Conservation (phyloP, 371 early-diverging fungal genomes). For the Mucor sp. region DNA sequence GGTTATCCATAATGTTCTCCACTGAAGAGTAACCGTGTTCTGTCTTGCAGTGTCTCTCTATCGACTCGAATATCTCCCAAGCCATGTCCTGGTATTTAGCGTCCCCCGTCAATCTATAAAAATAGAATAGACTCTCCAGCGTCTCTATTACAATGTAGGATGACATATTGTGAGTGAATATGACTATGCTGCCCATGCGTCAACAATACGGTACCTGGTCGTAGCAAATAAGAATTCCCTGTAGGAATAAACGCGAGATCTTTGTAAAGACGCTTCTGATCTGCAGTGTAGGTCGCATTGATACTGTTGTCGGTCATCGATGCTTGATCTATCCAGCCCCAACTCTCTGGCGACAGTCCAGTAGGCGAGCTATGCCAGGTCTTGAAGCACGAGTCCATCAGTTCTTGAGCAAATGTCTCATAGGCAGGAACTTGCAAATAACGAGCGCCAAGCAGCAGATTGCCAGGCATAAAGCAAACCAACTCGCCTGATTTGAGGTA, state of each 20-base stretch:
- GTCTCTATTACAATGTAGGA: conserved; percentile 49
- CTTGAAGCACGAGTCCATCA: conserved; percentile 41
- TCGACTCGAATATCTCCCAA: conserved; percentile 63
- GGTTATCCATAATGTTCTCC: conserved; percentile 15
- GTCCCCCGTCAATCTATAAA: conserved; percentile 70
- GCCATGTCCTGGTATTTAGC: conserved; percentile 53
- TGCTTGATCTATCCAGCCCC: conserved; percentile 43
- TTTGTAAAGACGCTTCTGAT: neutral
- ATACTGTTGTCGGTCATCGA: neutral
- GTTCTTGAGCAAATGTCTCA: conserved; percentile 29
- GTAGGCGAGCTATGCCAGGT: conserved; percentile 40
- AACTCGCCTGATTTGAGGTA: conserved; percentile 43
- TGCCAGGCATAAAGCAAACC: conserved; percentile 53
- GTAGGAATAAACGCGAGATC: conserved; percentile 25
- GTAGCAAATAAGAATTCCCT: neutral
- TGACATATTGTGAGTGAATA: neutral
- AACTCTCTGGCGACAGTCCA: conserved; percentile 43
- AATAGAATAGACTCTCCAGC: conserved; percentile 73
- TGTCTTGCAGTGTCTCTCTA: conserved; percentile 66
- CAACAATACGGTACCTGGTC: neutral
- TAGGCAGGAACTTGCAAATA: conserved; percentile 25
- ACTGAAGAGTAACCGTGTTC: conserved; percentile 36
- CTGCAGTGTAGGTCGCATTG: neutral
- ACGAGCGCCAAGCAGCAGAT: conserved; percentile 38
- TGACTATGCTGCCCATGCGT: neutral